These are phyloP conservation scores for Suhomyces bokatorum DNA, from an alignment of 1,139 yeast species.

Conservation along the genomic window DNA sequence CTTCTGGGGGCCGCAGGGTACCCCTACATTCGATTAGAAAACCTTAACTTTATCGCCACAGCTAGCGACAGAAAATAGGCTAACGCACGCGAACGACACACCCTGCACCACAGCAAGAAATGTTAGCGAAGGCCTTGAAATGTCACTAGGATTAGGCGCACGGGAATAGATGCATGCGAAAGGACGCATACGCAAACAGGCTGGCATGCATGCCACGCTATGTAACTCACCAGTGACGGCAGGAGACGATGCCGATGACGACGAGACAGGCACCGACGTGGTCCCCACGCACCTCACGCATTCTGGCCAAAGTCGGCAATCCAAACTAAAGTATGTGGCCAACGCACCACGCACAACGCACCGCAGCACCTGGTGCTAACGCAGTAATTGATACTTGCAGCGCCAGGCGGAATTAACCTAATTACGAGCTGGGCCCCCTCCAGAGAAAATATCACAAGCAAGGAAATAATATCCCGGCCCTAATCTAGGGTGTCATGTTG, in stretches of 20 bases:
- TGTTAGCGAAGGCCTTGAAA: not conserved
- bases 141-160: not conserved
- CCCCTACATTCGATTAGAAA: conserved; percentile 1
- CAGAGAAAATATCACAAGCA: not conserved
- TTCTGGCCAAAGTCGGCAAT: not conserved
- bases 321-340: not conserved
- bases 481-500: not conserved
- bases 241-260: too few species aligned
- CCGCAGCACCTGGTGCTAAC: not conserved
- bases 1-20: too few species aligned
- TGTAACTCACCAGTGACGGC: too few species aligned
- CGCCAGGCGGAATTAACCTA: too few species aligned
- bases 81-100: conserved; percentile 3
- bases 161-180: not conserved
- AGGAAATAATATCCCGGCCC: not conserved
- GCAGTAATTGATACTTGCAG: not conserved
- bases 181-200: not conserved
- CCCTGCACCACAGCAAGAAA: not conserved
- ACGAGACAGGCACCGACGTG: too few species aligned
- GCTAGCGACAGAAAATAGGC: conserved; percentile 3
- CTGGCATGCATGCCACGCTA: too few species aligned
- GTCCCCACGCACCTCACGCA: too few species aligned
- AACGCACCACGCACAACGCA: not conserved
- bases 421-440: not conserved
- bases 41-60: not conserved